Evolutionary conservation across 148 eudicot genomes (phyloP).

Genomic region (Silene conica): DNA sequence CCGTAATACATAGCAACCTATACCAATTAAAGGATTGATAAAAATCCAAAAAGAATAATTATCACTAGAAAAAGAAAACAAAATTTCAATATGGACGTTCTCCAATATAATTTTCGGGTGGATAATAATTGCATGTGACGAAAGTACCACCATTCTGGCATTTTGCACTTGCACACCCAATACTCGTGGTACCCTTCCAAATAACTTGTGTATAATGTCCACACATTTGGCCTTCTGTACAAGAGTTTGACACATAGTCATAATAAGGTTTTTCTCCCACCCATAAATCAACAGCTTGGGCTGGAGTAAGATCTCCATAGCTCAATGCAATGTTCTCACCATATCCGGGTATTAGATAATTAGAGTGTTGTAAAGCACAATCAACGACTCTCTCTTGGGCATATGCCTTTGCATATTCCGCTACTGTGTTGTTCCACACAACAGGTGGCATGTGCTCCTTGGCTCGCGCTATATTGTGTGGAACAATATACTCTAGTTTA

Average conservation of each 20-base stretch:
- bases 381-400: constrained; percentile 39
- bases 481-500: constrained; percentile 14
- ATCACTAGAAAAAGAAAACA: neutral
- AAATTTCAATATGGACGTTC: constrained; percentile 42
- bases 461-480: constrained; percentile 46
- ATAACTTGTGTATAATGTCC: constrained; percentile 50
- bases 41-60: neutral
- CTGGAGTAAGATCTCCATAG: constrained; percentile 24
- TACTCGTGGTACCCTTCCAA: constrained; percentile 37
- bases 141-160: constrained; percentile 44
- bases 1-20: neutral
- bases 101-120: constrained; percentile 47
- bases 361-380: constrained; percentile 43
- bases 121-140: constrained; percentile 54
- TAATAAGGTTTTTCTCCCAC: constrained; percentile 40
- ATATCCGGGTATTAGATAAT: constrained; percentile 16
- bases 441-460: constrained; percentile 29
- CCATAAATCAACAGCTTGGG: constrained; percentile 39
- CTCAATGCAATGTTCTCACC: constrained; percentile 58
- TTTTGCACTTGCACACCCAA: constrained; percentile 52
- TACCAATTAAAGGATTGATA: neutral
- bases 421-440: constrained; percentile 44
- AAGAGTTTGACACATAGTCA: constrained; percentile 35
- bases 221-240: constrained; percentile 37
- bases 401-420: constrained; percentile 32